Evolutionary conservation across 2,329 filamentous ascomycete species (phyloP).

Genomic region (Hymenoscyphus linearis): DNA sequence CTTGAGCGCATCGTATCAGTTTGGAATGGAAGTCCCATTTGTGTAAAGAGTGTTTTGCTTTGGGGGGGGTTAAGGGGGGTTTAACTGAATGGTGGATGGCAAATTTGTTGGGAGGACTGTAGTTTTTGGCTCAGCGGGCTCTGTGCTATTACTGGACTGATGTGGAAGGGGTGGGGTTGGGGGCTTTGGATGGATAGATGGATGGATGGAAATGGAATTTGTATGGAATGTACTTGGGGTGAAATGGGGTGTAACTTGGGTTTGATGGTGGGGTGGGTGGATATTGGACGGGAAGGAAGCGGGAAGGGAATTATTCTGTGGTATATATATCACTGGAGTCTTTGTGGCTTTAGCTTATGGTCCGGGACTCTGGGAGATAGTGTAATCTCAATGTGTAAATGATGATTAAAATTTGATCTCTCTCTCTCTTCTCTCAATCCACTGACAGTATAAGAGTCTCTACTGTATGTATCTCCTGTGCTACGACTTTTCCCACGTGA

Average conservation of each 20-base stretch:
- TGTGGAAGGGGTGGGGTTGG: not conserved
- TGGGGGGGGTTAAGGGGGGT: not conserved
- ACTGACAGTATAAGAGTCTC: no score
- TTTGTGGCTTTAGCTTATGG: not conserved
- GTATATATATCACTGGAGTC: not conserved
- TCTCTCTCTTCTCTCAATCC: no score
- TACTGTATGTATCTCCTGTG: no score
- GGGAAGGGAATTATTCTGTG: not conserved
- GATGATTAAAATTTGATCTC: not conserved
- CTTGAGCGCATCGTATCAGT: not conserved
- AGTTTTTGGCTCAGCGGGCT: constrained; percentile 20
- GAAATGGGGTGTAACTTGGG: no score
- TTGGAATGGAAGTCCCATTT: not conserved
- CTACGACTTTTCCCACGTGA: no score
- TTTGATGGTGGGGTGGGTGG: no score
- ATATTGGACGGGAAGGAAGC: no score
- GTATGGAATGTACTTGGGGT: no score
- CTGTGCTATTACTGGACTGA: constrained; percentile 20
- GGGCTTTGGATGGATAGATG: no score
- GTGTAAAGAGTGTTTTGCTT: not conserved
- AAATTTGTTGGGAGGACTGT: constrained; percentile 9
- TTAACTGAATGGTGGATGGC: not conserved
- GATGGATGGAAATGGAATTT: not conserved
- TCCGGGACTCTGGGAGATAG: not conserved
- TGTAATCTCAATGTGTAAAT: not conserved